Conservation (phyloP, 257 asterid genomes). For the Perilla frutescens region DNA sequence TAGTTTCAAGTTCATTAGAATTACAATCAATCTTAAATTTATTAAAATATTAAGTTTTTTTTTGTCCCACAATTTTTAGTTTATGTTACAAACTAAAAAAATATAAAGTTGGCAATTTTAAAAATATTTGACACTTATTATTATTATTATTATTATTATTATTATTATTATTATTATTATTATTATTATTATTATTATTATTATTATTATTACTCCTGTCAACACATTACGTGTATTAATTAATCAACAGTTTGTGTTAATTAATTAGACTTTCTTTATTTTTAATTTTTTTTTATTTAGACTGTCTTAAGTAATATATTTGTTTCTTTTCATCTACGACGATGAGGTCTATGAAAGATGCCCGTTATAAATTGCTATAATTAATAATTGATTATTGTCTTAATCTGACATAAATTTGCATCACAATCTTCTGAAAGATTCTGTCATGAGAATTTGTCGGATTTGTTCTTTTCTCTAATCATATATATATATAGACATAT, state of each 20-base stretch:
- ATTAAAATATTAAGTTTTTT: no score
- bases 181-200: neutral
- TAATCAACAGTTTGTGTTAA: constrained; percentile 16
- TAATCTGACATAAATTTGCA: constrained; percentile 46
- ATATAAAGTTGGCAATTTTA: no score
- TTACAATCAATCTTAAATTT: no score
- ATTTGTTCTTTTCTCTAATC: neutral
- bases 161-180: neutral
- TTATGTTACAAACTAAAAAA: no score
- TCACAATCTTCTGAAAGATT: constrained; percentile 53
- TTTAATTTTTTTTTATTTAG: no score
- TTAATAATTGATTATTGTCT: constrained; percentile 2
- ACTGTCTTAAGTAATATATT: no score
- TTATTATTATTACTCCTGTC: neutral
- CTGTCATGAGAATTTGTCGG: constrained; percentile 53
- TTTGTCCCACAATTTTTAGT: no score
- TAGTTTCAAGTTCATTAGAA: no score
- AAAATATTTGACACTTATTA: no score
- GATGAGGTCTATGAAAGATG: constrained; percentile 28
- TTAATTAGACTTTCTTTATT: neutral
- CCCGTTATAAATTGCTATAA: constrained; percentile 16
- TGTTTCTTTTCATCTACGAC: constrained; percentile 5
- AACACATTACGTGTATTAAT: constrained; percentile 22
- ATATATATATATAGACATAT: no score
- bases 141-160: neutral